phyloP scores from a whole-genome alignment of 2,329 filamentous ascomycete species.

The Pestalotiopsis sp. region DNA sequence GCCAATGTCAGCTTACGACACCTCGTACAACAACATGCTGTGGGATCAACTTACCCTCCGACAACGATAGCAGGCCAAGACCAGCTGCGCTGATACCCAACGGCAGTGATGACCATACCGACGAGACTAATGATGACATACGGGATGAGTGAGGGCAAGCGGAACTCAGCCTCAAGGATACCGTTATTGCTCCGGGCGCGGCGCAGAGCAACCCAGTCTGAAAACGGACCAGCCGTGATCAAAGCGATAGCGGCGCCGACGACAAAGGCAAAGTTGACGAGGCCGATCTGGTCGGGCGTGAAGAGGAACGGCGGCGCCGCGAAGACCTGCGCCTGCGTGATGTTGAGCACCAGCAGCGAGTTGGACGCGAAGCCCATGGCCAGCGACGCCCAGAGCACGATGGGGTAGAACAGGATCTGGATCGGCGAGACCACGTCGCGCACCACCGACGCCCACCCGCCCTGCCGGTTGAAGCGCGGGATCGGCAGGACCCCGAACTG shows the following conservation, averaged over 20 bases:
- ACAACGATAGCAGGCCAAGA: slow-evolving; percentile 48
- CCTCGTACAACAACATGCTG: too few species aligned
- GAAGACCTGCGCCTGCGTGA: slow-evolving; percentile 51
- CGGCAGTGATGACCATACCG: slow-evolving; percentile 45
- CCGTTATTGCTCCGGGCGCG: slow-evolving; percentile 41
- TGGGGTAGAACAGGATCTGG: slow-evolving; percentile 30
- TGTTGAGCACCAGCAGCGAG: slow-evolving; percentile 48
- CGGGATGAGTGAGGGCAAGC: slow-evolving; percentile 42
- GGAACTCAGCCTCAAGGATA: slow-evolving; percentile 48
- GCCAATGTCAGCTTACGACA: background rate
- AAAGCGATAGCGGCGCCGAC: slow-evolving; percentile 42
- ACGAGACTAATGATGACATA: slow-evolving; percentile 45
- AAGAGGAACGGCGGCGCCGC: slow-evolving; percentile 47
- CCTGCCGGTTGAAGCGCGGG: slow-evolving; percentile 20
- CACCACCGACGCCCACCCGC: slow-evolving; percentile 17
- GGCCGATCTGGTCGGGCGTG: slow-evolving; percentile 44
- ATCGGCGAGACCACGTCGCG: slow-evolving; percentile 31
- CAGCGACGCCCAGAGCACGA: slow-evolving; percentile 30
- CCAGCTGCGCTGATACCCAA: slow-evolving; percentile 49
- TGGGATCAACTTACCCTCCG: slow-evolving; percentile 40
- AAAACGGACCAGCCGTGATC: slow-evolving; percentile 41
- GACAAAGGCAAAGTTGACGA: slow-evolving; percentile 48
- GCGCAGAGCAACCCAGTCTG: slow-evolving; percentile 42
- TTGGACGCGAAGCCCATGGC: slow-evolving; percentile 33
- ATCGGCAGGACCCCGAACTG: slow-evolving; percentile 30